A percentile compares a stretch with the other conserved stretches of the same genome.
These are phyloP conservation scores for Paecilomyces fulvus DNA, from an alignment of 2,329 filamentous ascomycete species.

Conservation along the genomic window DNA sequence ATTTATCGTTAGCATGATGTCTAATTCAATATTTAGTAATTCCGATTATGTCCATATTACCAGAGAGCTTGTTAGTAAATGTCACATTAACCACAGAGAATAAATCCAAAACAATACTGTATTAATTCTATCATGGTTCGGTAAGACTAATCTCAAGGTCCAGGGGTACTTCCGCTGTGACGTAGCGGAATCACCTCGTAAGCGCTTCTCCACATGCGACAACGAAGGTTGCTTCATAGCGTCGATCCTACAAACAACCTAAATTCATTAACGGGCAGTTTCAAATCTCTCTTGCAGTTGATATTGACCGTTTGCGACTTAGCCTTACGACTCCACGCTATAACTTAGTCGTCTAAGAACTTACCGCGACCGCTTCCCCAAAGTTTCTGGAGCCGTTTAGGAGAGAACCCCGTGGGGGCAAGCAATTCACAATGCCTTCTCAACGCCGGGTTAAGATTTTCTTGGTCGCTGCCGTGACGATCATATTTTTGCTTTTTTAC, in stretches of 20 bases:
- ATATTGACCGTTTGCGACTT: background rate
- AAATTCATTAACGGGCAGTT: background rate
- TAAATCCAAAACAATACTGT: background rate
- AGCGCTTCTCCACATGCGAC: background rate
- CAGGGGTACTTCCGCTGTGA: background rate
- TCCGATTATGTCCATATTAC: background rate
- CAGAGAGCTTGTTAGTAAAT: background rate
- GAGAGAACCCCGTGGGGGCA: background rate
- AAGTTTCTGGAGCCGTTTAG: background rate
- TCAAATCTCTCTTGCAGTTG: background rate
- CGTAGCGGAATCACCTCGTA: background rate
- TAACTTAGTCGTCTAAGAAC: background rate
- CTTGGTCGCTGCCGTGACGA: slow-evolving; percentile 54
- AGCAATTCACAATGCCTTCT: slow-evolving; percentile 52
- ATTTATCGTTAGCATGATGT: background rate
- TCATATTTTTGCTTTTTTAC: slow-evolving; percentile 62
- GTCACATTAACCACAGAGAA: background rate
- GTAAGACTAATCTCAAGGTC: background rate
- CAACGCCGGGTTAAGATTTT: slow-evolving; percentile 61
- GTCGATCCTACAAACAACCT: background rate
- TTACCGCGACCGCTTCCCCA: background rate
- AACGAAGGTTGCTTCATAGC: background rate
- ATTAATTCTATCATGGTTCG: no score
- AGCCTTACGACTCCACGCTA: background rate
- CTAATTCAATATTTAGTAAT: background rate